phyloP scores from a whole-genome alignment of 371 early-diverging fungal species.

The Mucor racemosus region DNA sequence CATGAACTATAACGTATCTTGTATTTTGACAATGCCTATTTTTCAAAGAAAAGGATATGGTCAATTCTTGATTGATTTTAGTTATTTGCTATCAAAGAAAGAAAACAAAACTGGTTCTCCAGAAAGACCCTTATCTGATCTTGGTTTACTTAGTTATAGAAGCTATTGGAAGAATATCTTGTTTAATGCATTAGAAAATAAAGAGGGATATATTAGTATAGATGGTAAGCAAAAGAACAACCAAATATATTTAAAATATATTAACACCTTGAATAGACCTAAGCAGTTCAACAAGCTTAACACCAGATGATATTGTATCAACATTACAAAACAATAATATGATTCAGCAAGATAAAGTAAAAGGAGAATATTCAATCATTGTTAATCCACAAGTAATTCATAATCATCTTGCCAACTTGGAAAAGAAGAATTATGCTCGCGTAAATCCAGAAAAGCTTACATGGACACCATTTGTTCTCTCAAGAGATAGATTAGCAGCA shows the following conservation, averaged over 20 bases:
- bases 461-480: constrained; percentile 70
- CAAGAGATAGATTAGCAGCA: constrained; percentile 42
- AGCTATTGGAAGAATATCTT: constrained; percentile 73
- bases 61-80: constrained; percentile 92
- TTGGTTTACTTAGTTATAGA: constrained; percentile 93
- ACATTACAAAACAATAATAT: constrained; percentile 67
- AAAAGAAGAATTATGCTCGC: constrained; percentile 49
- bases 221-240: constrained; percentile 76
- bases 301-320: constrained; percentile 74
- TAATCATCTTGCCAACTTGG: constrained; percentile 44
- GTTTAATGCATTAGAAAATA: constrained; percentile 86
- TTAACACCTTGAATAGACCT: constrained; percentile 41
- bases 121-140: constrained; percentile 97
- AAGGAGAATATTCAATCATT: constrained; percentile 28
- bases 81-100: constrained; percentile 84
- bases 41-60: constrained; percentile 97
- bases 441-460: constrained; percentile 60
- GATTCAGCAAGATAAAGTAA: constrained; percentile 31
- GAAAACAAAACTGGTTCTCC: constrained; percentile 93
- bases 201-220: constrained; percentile 86
- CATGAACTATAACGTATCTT: constrained; percentile 93
- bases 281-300: constrained; percentile 67
- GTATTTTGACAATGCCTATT: constrained; percentile 94
- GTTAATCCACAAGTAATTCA: constrained; percentile 46
- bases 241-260: constrained; percentile 52